phyloP scores from a whole-genome alignment of 805 yeast species.

The Wickerhamiella azymoides region DNA sequence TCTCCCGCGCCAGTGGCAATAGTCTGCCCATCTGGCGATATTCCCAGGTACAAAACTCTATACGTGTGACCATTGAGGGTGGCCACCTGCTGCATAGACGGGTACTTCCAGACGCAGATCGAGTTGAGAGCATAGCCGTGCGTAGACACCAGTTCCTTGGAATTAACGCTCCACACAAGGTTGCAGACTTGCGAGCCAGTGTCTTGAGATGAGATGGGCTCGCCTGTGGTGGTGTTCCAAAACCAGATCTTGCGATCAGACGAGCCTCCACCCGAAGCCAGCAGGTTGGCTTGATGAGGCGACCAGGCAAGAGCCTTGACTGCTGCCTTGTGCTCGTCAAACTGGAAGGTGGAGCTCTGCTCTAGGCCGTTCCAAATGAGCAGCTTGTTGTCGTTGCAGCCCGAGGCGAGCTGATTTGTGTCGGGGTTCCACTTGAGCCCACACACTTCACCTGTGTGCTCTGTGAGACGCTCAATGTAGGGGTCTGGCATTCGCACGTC shows the following conservation, averaged over 20 bases:
- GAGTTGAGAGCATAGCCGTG: constrained; percentile 91
- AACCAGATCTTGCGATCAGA: constrained; percentile 80
- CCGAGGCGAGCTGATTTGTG: constrained; percentile 84
- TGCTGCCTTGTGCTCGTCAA: constrained; percentile 82
- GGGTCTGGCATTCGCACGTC: constrained; percentile 85
- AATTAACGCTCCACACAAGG: constrained; percentile 80
- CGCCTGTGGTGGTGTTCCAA: constrained; percentile 82
- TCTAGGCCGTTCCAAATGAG: constrained; percentile 77
- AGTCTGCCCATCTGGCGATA: constrained; percentile 93
- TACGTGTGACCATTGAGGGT: constrained; percentile 89
- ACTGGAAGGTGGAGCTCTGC: constrained; percentile 52
- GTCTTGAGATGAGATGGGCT: constrained; percentile 62
- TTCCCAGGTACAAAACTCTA: constrained; percentile 74
- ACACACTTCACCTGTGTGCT: constrained; percentile 89
- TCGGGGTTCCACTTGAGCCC: constrained; percentile 90
- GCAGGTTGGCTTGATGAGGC: constrained; percentile 85
- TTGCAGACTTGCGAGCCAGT: constrained; percentile 96
- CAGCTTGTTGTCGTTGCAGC: constrained; percentile 85
- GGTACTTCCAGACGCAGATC: constrained; percentile 86
- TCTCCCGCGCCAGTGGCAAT: constrained; percentile 98
- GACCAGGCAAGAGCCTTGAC: constrained; percentile 97
- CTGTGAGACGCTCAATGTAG: constrained; percentile 52
- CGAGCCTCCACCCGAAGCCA: constrained; percentile 96
- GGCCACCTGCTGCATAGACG: constrained; percentile 83
- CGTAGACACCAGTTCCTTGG: constrained; percentile 84